Percentiles rank a stretch among this genome's conserved stretches.
phyloP scores from a whole-genome alignment of 2,329 filamentous ascomycete species.

The Fonsecaea erecta region DNA sequence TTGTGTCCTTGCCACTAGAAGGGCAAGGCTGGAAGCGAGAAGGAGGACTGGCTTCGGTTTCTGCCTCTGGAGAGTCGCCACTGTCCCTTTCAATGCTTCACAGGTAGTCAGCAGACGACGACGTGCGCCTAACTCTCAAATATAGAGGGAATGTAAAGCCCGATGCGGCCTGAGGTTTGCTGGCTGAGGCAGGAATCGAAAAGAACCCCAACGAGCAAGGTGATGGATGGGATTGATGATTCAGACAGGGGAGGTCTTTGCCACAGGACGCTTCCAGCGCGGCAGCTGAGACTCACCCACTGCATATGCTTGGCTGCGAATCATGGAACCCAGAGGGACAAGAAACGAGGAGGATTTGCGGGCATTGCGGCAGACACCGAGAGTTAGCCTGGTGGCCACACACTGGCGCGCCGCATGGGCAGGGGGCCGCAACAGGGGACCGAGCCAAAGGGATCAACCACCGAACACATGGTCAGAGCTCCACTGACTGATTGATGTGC shows the following conservation, averaged over 20 bases:
- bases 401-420: neutral
- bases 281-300: neutral
- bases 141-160: neutral
- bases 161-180: neutral
- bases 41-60: neutral
- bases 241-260: neutral
- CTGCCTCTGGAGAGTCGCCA: neutral
- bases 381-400: neutral
- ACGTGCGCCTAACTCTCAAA: neutral
- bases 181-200: neutral
- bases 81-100: neutral
- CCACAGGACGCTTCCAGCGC: neutral
- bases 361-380: neutral
- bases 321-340: neutral
- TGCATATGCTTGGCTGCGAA: neutral
- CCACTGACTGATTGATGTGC: neutral
- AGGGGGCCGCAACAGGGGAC: neutral
- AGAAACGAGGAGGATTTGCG: neutral
- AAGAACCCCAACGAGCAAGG: neutral
- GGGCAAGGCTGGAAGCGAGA: slow-evolving; percentile 17
- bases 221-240: neutral
- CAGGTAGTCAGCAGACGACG: neutral
- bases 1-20: neutral
- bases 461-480: neutral
- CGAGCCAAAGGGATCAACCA: neutral